Conservation (phyloP, 257 asterid genomes). For the Ehretia macrophylla region DNA sequence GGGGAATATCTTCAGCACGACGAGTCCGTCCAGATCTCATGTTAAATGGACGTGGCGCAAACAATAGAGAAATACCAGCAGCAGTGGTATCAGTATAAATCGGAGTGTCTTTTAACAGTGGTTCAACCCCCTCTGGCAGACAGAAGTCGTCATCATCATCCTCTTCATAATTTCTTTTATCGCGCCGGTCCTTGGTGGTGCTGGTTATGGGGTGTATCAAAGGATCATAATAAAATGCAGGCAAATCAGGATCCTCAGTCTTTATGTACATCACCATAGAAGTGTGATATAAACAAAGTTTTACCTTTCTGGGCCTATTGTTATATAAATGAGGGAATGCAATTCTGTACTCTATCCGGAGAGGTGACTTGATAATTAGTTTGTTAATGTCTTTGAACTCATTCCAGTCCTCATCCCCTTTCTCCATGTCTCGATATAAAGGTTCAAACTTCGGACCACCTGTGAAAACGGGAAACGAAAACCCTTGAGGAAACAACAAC, state of each 20-base stretch:
- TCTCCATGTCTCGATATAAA: constrained; percentile 97
- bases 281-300: constrained; percentile 82
- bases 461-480: constrained; percentile 17
- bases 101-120: constrained; percentile 61
- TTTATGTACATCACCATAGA: constrained; percentile 98
- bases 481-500: background rate
- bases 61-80: constrained; percentile 87
- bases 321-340: constrained; percentile 96
- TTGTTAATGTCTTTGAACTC: constrained; percentile 96
- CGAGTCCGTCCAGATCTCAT: constrained; percentile 99
- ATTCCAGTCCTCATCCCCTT: constrained; percentile 99
- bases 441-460: constrained; percentile 99
- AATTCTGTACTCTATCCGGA: constrained; percentile 95
- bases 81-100: constrained; percentile 95
- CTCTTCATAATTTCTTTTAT: constrained; percentile 65
- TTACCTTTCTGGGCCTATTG: constrained; percentile 93
- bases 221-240: constrained; percentile 96
- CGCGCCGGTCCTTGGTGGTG: constrained; percentile 67
- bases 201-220: constrained; percentile 90
- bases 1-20: constrained; percentile 99
- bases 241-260: constrained; percentile 98
- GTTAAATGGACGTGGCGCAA: constrained; percentile 98
- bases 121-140: constrained; percentile 86
- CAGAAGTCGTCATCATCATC: constrained; percentile 84
- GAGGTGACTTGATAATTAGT: constrained; percentile 93